These are phyloP conservation scores for Mycena floridula DNA, from an alignment of 768 basidiomycete species.

Conservation along the genomic window DNA sequence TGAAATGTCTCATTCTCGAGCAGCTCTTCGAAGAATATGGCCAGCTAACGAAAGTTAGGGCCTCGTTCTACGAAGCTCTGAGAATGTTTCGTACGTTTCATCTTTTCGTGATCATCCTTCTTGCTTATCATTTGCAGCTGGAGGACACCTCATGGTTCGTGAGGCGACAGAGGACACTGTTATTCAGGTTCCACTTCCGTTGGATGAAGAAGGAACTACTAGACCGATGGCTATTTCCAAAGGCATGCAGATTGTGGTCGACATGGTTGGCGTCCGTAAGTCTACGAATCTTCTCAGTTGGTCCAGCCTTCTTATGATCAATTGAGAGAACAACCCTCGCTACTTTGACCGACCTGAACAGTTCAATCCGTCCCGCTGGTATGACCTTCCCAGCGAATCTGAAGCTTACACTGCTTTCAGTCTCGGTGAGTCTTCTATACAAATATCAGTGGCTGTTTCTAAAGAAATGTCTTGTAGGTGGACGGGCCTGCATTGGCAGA, in stretches of 20 bases:
- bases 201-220: conserved; percentile 30
- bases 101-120: neutral
- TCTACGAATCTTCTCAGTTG: conserved; percentile 6
- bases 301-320: neutral
- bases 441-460: neutral
- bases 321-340: conserved; percentile 41
- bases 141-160: conserved; percentile 34
- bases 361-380: conserved; percentile 47
- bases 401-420: conserved; percentile 44
- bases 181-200: conserved; percentile 32
- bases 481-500: conserved; percentile 48
- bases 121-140: conserved; percentile 20
- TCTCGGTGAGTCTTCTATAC: conserved; percentile 21
- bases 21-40: conserved; percentile 35
- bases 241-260: conserved; percentile 34
- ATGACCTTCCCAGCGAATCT: conserved; percentile 32
- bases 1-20: neutral
- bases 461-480: conserved; percentile 29
- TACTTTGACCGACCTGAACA: conserved; percentile 43
- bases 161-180: conserved; percentile 38
- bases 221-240: conserved; percentile 32
- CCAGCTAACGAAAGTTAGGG: conserved; percentile 35
- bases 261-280: conserved; percentile 46
- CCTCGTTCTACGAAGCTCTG: conserved; percentile 36
- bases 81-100: conserved; percentile 37